Evolutionary conservation across 352 stramenopile species (phyloP).

Genomic region (Globisporangium carolinianum): DNA sequence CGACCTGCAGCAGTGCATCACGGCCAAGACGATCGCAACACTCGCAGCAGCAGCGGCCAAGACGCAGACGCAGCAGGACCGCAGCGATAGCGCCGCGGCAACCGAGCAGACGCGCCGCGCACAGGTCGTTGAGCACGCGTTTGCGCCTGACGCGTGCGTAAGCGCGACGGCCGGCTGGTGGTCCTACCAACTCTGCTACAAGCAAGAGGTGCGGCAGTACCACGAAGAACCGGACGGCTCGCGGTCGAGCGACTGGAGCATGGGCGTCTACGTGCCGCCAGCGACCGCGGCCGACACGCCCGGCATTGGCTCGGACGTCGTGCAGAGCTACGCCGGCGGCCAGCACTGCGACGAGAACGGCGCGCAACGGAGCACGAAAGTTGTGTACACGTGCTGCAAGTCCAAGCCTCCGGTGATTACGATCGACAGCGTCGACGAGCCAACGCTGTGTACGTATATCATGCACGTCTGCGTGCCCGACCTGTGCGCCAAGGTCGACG

Average conservation of each 20-base stretch:
- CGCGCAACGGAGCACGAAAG: constrained; percentile 58
- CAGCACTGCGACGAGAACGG: constrained; percentile 84
- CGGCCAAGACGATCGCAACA: constrained; percentile 44
- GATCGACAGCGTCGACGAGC: constrained; percentile 79
- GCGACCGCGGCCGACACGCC: constrained; percentile 17
- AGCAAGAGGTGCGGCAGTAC: constrained; percentile 74
- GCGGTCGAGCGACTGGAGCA: constrained; percentile 76
- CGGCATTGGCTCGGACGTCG: constrained; percentile 33
- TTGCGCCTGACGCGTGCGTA: constrained; percentile 49
- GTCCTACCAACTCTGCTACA: constrained; percentile 83
- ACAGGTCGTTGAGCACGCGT: constrained; percentile 39
- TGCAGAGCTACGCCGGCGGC: constrained; percentile 66
- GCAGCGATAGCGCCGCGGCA: constrained; percentile 19
- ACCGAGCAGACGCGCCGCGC: constrained; percentile 27
- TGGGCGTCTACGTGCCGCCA: constrained; percentile 53
- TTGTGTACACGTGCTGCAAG: constrained; percentile 78
- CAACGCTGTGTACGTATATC: constrained; percentile 69
- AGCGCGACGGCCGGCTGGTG: constrained; percentile 63
- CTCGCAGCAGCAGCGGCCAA: constrained; percentile 29
- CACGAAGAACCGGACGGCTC: constrained; percentile 71
- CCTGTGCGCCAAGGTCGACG: constrained; percentile 39
- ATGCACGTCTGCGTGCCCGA: constrained; percentile 77
- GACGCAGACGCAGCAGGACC: constrained; percentile 30
- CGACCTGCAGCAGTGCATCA: constrained; percentile 64
- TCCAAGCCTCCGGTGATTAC: constrained; percentile 32